phyloP scores from a whole-genome alignment of 306 rosid genomes.

The Mucuna pruriens region DNA sequence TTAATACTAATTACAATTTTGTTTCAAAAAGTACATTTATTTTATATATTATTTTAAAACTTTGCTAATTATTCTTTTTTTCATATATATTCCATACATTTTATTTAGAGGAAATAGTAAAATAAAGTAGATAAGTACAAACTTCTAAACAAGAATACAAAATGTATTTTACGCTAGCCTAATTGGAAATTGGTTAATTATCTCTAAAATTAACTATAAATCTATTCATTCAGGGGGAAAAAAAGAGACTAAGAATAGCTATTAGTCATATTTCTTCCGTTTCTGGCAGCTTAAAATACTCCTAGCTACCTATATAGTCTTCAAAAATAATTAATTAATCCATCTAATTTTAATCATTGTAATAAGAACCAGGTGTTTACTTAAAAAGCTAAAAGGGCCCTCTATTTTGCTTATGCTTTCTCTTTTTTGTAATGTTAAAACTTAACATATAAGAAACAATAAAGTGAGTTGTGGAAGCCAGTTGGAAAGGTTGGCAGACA shows the following conservation, averaged over 20 bases:
- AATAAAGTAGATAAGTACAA: too few species aligned
- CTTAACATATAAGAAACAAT: conserved; percentile 23
- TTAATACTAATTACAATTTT: not conserved
- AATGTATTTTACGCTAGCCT: not conserved
- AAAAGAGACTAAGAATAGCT: not conserved
- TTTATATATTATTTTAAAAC: too few species aligned
- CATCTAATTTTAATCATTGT: not conserved
- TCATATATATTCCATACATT: too few species aligned
- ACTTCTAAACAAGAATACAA: not conserved
- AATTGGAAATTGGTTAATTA: not conserved
- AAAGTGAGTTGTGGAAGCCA: conserved; percentile 38
- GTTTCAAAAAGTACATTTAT: not conserved
- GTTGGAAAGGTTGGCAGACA: conserved; percentile 36
- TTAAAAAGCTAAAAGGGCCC: conserved; percentile 14
- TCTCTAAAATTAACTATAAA: not conserved
- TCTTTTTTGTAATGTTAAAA: not conserved
- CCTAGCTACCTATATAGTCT: not conserved
- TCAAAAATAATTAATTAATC: not conserved
- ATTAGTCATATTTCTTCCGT: not conserved
- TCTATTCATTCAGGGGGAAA: not conserved
- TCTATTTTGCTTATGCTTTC: not conserved
- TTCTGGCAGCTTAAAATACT: not conserved
- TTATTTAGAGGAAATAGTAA: too few species aligned
- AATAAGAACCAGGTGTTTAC: not conserved
- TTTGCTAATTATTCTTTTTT: too few species aligned